These are phyloP conservation scores for Oryza punctata DNA, from an alignment of 176 grass and related monocot genomes.

Conservation along the genomic window DNA sequence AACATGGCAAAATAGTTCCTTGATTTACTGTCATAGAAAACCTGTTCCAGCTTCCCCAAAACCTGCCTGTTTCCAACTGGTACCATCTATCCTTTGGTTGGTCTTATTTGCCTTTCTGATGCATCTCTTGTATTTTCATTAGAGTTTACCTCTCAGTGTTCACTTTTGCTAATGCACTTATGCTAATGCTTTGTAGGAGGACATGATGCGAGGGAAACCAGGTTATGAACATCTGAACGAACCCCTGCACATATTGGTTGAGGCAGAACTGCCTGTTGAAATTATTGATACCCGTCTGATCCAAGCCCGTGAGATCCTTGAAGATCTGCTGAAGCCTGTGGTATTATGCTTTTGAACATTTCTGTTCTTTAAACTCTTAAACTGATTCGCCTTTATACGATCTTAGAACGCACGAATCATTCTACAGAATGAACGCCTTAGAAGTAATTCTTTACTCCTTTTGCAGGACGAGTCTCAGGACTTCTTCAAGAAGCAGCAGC, in stretches of 20 bases:
- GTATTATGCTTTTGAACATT: conserved; percentile 45
- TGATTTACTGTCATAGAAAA: conserved; percentile 2
- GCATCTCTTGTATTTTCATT: conserved; percentile 5
- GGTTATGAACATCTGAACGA: conserved; percentile 97
- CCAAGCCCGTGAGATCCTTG: conserved; percentile 86
- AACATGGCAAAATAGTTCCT: background rate
- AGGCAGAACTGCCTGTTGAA: conserved; percentile 84
- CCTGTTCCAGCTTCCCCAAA: background rate
- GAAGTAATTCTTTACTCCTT: conserved; percentile 12
- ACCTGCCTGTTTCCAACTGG: background rate
- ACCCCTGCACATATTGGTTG: conserved; percentile 92
- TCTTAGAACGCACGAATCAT: background rate
- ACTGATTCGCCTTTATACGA: background rate
- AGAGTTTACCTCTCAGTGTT: background rate
- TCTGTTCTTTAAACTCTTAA: background rate
- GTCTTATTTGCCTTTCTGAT: background rate
- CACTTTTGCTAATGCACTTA: conserved; percentile 4
- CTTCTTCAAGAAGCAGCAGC: conserved; percentile 98
- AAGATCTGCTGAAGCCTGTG: conserved; percentile 89
- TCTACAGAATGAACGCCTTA: conserved; percentile 1
- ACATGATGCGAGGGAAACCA: conserved; percentile 91
- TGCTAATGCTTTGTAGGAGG: conserved; percentile 58
- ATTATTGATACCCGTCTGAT: conserved; percentile 81
- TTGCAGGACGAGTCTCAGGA: conserved; percentile 91
- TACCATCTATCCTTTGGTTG: conserved; percentile 6